Conservation (phyloP, 2,329 filamentous ascomycete species). For the Verticillium tricorpus region DNA sequence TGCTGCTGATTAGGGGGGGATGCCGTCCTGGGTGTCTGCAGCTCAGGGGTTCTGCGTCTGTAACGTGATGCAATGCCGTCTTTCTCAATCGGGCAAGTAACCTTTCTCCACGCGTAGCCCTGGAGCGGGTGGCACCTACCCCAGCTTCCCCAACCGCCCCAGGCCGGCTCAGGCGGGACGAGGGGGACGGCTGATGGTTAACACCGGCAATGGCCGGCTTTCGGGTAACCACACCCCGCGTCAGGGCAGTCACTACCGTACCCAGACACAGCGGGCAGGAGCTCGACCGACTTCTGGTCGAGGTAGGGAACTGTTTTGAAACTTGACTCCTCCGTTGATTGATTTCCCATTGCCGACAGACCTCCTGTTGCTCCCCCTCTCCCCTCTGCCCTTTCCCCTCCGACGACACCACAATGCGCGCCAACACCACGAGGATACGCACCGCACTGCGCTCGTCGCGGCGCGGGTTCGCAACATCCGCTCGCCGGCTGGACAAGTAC, state of each 20-base stretch:
- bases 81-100: background rate
- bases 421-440: constrained; percentile 10
- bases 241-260: background rate
- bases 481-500: constrained; percentile 45
- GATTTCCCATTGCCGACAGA: background rate
- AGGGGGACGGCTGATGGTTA: constrained; percentile 12
- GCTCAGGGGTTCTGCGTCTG: background rate
- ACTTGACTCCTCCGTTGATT: background rate
- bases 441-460: constrained; percentile 28
- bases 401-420: background rate
- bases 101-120: background rate
- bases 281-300: background rate
- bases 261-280: background rate
- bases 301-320: constrained; percentile 5
- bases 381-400: no score
- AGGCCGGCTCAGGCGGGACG: background rate
- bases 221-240: constrained; percentile 14
- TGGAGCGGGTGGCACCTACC: background rate
- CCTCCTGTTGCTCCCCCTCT: background rate
- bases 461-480: constrained; percentile 46
- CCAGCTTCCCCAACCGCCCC: background rate
- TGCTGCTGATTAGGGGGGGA: background rate
- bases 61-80: background rate
- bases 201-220: constrained; percentile 31
- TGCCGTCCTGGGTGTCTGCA: no score